Percentiles rank a stretch among this genome's conserved stretches.
Conservation (phyloP, 2,329 filamentous ascomycete genomes). For the Fusarium irregulare region DNA sequence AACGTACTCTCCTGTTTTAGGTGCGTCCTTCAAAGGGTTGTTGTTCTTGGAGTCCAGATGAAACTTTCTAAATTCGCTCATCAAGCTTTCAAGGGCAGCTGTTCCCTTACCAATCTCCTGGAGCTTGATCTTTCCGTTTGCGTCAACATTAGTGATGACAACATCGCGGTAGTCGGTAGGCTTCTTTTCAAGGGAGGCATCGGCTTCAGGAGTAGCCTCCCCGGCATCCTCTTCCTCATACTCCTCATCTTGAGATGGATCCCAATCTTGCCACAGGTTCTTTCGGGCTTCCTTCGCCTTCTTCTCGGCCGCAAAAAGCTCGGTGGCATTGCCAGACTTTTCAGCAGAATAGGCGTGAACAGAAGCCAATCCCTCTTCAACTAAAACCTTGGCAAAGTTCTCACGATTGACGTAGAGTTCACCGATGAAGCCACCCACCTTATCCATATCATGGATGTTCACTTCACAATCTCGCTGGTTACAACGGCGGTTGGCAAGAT, state of each 20-base stretch:
- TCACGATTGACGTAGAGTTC: conserved; percentile 93
- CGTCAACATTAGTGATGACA: conserved; percentile 89
- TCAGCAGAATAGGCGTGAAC: conserved; percentile 97
- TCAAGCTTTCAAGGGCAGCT: conserved; percentile 84
- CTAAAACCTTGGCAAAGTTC: conserved; percentile 91
- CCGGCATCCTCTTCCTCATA: conserved; percentile 64
- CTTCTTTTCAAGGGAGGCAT: conserved; percentile 72
- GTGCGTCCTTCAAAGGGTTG: conserved; percentile 76
- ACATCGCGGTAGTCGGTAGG: conserved; percentile 90
- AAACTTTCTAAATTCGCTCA: conserved; percentile 91
- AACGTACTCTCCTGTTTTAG: conserved; percentile 92
- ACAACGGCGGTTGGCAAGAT: conserved; percentile 87
- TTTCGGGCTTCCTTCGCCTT: conserved; percentile 89
- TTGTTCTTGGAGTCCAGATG: conserved; percentile 87
- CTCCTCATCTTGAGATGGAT: conserved; percentile 84
- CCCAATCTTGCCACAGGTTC: conserved; percentile 93
- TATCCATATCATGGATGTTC: conserved; percentile 94
- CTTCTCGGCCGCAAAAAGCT: conserved; percentile 88
- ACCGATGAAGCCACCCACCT: conserved; percentile 97
- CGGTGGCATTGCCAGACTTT: conserved; percentile 88
- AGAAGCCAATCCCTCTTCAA: conserved; percentile 92
- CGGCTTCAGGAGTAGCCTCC: conserved; percentile 61
- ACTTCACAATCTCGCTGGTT: conserved; percentile 97
- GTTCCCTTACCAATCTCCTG: conserved; percentile 92
- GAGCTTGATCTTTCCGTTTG: conserved; percentile 84